These are phyloP conservation scores for Gracilaria gracilis DNA, from an alignment of 23 red algal genomes.

Conservation along the genomic window DNA sequence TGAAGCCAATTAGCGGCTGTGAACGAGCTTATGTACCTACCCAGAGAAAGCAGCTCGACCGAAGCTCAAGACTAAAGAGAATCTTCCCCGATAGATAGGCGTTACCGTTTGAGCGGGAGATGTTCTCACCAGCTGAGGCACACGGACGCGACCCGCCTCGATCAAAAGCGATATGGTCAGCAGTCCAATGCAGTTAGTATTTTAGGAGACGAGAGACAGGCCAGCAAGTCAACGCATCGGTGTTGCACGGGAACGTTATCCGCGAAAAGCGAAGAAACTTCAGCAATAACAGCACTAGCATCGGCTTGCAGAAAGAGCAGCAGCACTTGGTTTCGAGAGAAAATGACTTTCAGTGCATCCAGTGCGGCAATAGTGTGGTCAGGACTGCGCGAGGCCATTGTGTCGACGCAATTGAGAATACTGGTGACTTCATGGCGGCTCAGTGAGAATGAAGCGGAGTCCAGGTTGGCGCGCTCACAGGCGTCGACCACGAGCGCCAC, in stretches of 20 bases:
- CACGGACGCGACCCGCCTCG: background rate
- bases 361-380: background rate
- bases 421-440: background rate
- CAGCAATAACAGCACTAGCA: background rate
- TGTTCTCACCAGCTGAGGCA: constrained; percentile 13
- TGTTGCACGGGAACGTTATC: background rate
- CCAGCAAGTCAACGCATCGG: background rate
- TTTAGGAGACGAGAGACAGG: background rate
- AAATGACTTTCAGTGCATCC: background rate
- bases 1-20: too few relatives aligned
- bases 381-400: background rate
- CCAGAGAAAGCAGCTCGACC: background rate
- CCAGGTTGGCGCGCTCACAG: background rate
- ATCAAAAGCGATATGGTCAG: background rate
- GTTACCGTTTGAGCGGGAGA: constrained; percentile 6
- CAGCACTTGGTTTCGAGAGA: background rate
- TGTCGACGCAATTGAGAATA: background rate
- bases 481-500: constrained; percentile 5
- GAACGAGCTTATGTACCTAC: too few relatives aligned
- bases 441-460: background rate
- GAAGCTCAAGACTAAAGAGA: background rate
- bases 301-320: background rate
- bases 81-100: background rate
- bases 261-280: background rate
- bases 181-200: background rate